Percentiles rank a stretch among this genome's conserved stretches.
phyloP scores from a whole-genome alignment of 164 flowering plant genomes.

The Cinnamomum chago region DNA sequence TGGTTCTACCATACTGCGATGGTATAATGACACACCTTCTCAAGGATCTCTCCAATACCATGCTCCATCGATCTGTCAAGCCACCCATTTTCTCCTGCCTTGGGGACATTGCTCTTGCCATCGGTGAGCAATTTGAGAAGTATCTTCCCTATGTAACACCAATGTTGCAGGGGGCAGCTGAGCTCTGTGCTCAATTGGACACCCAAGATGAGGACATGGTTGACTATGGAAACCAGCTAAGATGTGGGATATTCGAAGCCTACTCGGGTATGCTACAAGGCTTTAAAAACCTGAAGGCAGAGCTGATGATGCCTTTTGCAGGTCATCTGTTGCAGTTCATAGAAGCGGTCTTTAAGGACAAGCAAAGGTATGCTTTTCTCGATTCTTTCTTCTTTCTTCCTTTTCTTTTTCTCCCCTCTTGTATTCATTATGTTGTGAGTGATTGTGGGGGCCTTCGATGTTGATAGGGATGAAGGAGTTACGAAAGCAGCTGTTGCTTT shows the following conservation, averaged over 20 bases:
- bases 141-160: conserved; percentile 56
- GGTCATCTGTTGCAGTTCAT: conserved; percentile 66
- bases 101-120: conserved; percentile 89
- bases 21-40: conserved; percentile 74
- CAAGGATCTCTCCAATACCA: conserved; percentile 55
- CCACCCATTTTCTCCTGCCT: conserved; percentile 88
- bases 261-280: conserved; percentile 89
- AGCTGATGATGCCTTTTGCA: conserved; percentile 74
- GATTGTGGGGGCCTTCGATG: background rate
- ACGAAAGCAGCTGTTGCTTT: conserved; percentile 78
- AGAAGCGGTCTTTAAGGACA: conserved; percentile 54
- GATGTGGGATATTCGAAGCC: conserved; percentile 80
- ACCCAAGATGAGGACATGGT: conserved; percentile 64
- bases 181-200: conserved; percentile 60
- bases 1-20: conserved; percentile 71
- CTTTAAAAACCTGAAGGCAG: conserved; percentile 62
- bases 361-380: conserved; percentile 40
- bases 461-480: conserved; percentile 68
- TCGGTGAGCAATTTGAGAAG: conserved; percentile 72
- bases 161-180: conserved; percentile 73
- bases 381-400: background rate
- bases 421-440: background rate
- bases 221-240: conserved; percentile 77
- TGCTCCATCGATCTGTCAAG: conserved; percentile 79
- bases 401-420: background rate